Conservation (phyloP, 805 yeast species). For the Dipodascopsis tothii region DNA sequence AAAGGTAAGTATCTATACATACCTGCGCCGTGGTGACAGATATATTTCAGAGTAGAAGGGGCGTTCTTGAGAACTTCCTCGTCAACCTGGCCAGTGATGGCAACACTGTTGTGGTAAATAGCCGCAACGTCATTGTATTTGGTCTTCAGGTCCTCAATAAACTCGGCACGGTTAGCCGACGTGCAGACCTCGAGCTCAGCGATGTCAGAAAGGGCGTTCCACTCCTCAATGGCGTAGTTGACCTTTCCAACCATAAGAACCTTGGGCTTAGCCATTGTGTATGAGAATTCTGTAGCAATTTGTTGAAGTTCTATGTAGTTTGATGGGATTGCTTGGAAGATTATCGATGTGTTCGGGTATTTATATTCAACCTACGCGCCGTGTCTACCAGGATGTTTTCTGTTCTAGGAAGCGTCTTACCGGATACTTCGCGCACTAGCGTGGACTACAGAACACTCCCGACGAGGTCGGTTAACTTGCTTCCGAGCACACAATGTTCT, state of each 20-base stretch:
- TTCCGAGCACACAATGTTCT: no score
- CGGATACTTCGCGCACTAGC: no score
- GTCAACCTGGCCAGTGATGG: constrained; percentile 55
- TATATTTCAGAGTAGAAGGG: constrained; percentile 48
- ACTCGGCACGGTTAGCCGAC: constrained; percentile 30
- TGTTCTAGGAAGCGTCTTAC: no score
- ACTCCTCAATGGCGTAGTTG: constrained; percentile 53
- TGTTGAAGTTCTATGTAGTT: no score
- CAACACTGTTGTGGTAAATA: constrained; percentile 43
- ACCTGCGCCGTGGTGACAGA: constrained; percentile 58
- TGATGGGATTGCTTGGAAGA: no score
- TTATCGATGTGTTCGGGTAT: no score
- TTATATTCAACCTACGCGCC: no score
- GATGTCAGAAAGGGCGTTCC: constrained; percentile 45
- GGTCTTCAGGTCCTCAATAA: constrained; percentile 34
- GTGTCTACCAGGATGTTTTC: no score
- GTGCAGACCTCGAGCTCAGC: constrained; percentile 17
- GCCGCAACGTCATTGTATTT: constrained; percentile 39
- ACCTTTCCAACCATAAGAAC: constrained; percentile 63
- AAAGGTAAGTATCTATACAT: not conserved
- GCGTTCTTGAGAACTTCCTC: constrained; percentile 49
- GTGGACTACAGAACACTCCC: no score
- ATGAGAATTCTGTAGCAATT: no score
- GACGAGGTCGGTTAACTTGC: no score
- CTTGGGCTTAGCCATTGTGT: constrained; percentile 38